Evolutionary conservation across 2,329 filamentous ascomycete genomes (phyloP), one percentile per base, ranked within the genome.

Genomic region (Phoma sp.): DNA sequence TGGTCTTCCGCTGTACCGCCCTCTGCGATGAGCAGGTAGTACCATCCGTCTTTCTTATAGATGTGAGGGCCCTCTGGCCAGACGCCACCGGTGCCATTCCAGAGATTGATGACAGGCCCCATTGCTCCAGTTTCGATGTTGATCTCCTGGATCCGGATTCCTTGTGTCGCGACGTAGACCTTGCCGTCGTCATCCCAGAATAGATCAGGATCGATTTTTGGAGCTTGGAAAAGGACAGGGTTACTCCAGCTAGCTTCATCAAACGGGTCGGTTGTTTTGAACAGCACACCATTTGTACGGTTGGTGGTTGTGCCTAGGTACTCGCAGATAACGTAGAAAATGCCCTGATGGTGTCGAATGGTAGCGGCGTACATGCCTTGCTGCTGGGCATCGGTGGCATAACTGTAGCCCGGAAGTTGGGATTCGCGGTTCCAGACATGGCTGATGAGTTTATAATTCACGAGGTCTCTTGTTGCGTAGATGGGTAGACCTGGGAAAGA

Each of bases 121-220:
- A 60, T 38, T 38, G 61, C 58, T 3, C 74, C 75, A 4, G 70
- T 76, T 4, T 65, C 42, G 7, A 76, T 62, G 46, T 77, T 62
- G 24, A 77, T 64, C 22, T 67, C 62, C 11, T 59, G 52, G 14
- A 71, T 60, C 14, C 62, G 53, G 24, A 74, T 71, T 1, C 69
- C 70, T 11, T 27, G 25, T 7, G 40, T 48, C 39, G 66, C 61
- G 40, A 73, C 78, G 52, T 85, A 86, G 0, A 78, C 72, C 52
- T 77, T 81, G 1, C 83, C 83, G 41, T 86, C 79, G 0, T 79
- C 77, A 44, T 86, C 80, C 80, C 82, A 86, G 60, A 84, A 83
- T 7, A 80, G 77, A 30, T 77, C 79, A 0, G 83, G 80, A 47
- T 87, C 84, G 47, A 60, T 62, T 5, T n/a, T 60, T 51, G 10